Conservation (phyloP, 805 yeast genomes). For the Brettanomyces bruxellensis region DNA sequence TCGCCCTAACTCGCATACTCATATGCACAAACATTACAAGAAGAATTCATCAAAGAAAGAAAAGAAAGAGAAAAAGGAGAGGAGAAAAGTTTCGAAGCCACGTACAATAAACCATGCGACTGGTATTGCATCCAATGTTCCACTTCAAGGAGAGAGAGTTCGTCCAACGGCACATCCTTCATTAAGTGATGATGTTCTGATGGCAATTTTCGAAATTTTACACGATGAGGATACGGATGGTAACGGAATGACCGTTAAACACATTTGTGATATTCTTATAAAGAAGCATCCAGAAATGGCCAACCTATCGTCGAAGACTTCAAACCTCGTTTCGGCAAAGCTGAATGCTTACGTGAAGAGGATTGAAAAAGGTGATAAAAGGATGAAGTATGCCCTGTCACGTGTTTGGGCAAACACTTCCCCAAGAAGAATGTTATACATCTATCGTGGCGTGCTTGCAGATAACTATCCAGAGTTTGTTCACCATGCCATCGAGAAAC, state of each 20-base stretch:
- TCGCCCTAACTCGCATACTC: constrained; percentile 8
- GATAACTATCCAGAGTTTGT: constrained; percentile 71
- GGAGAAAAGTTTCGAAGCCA: constrained; percentile 20
- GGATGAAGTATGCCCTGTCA: constrained; percentile 62
- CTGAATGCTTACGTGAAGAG: constrained; percentile 78
- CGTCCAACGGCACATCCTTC: constrained; percentile 60
- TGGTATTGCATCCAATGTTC: constrained; percentile 70
- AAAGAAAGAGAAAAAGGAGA: constrained; percentile 11
- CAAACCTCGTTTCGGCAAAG: constrained; percentile 74
- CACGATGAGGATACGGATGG: constrained; percentile 61
- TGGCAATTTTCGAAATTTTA: constrained; percentile 64
- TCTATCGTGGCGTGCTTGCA: constrained; percentile 69
- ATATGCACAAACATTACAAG: constrained; percentile 2
- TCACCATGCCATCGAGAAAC: constrained; percentile 49
- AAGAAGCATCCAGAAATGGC: constrained; percentile 82
- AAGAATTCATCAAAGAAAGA: constrained; percentile 3
- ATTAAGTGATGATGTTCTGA: constrained; percentile 62
- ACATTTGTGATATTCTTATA: constrained; percentile 66
- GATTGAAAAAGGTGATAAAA: constrained; percentile 69
- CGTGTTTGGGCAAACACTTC: constrained; percentile 90
- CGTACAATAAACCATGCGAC: constrained; percentile 49
- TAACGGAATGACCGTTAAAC: constrained; percentile 84
- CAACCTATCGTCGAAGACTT: constrained; percentile 67
- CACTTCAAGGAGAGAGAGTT: constrained; percentile 71
- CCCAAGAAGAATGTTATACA: constrained; percentile 84